Evolutionary conservation across 2,329 filamentous ascomycete genomes (phyloP).

Genomic region (Pezicula radicicola): DNA sequence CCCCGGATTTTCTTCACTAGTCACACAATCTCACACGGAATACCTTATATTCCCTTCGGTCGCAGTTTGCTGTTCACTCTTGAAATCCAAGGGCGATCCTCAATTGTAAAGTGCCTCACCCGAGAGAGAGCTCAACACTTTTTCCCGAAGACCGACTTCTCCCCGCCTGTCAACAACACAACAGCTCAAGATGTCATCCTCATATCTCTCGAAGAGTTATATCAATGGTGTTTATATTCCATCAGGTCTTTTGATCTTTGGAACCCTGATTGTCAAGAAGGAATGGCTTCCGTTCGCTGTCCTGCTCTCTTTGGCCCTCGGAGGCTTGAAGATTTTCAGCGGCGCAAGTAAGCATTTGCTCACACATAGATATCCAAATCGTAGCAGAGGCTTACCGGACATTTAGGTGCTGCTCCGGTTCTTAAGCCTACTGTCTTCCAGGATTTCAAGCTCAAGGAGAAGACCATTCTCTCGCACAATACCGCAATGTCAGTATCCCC

Average conservation of each 20-base stretch:
- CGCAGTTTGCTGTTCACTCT: no score
- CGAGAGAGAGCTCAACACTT: constrained; percentile 3
- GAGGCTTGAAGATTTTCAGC: constrained; percentile 67
- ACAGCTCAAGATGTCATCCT: constrained; percentile 8
- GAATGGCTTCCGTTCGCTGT: constrained; percentile 74
- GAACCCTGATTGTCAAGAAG: constrained; percentile 73
- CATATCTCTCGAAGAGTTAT: constrained; percentile 56
- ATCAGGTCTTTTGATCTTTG: constrained; percentile 72
- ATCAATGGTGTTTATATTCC: constrained; percentile 83
- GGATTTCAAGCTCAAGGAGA: constrained; percentile 89
- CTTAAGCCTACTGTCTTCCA: constrained; percentile 88
- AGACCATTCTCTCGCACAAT: constrained; percentile 96
- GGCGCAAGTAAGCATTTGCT: constrained; percentile 53
- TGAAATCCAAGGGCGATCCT: no score
- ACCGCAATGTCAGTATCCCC: constrained; percentile 72
- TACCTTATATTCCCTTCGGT: no score
- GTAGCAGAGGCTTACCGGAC: constrained; percentile 7
- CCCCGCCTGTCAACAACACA: neutral
- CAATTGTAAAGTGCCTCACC: no score
- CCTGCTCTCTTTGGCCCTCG: constrained; percentile 61
- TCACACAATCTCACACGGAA: no score
- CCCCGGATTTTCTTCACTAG: no score
- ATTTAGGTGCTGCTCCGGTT: constrained; percentile 70
- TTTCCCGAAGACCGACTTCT: constrained; percentile 8
- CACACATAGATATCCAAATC: neutral